These are phyloP conservation scores for Ustilago cynodontis DNA, from an alignment of 1,284 basidiomycete species.

Conservation along the genomic window DNA sequence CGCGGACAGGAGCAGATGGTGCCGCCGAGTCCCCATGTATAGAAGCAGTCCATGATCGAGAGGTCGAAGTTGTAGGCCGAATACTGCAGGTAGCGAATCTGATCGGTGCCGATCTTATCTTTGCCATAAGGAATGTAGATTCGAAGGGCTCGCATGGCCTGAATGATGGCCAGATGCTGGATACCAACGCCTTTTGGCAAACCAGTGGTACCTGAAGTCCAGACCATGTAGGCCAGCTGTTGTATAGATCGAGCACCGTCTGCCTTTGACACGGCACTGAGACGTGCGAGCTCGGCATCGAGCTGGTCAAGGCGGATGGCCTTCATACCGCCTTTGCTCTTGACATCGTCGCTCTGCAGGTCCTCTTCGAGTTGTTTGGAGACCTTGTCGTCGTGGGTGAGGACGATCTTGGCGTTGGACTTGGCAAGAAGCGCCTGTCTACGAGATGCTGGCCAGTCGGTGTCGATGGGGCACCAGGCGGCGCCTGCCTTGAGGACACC, in stretches of 20 bases:
- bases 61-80: conserved; percentile 70
- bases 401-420: conserved; percentile 61
- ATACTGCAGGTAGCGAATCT: conserved; percentile 68
- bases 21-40: conserved; percentile 66
- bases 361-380: conserved; percentile 44
- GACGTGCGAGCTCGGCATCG: conserved; percentile 33
- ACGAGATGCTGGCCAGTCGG: conserved; percentile 66
- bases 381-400: conserved; percentile 44
- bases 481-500: conserved; percentile 68
- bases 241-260: conserved; percentile 28
- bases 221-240: conserved; percentile 69
- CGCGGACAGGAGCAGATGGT: conserved; percentile 66
- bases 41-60: conserved; percentile 69
- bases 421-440: conserved; percentile 68
- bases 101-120: conserved; percentile 46
- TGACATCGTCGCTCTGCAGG: conserved; percentile 35
- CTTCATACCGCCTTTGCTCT: conserved; percentile 33
- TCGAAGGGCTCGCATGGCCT: conserved; percentile 66
- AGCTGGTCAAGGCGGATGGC: conserved; percentile 57
- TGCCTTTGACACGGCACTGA: not conserved
- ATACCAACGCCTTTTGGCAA: conserved; percentile 70
- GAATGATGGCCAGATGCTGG: conserved; percentile 66
- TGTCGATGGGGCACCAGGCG: conserved; percentile 71
- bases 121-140: conserved; percentile 63
- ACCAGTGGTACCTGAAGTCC: conserved; percentile 71